Conservation (phyloP, 495 filamentous ascomycete species). For the Penicillium desertorum region DNA sequence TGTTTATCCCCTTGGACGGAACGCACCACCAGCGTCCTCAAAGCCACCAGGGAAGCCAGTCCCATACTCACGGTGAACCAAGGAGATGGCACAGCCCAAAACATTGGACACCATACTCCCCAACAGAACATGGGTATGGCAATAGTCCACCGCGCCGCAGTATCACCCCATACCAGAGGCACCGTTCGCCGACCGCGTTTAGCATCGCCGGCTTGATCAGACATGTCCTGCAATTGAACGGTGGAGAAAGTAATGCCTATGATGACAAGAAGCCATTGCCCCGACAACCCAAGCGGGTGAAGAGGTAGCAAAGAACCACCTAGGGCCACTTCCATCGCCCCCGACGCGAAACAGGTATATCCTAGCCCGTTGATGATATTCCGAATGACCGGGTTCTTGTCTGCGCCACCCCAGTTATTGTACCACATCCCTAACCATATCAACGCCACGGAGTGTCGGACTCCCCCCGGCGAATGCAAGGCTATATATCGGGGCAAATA, state of each 20-base stretch:
- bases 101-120: slow-evolving; percentile 31
- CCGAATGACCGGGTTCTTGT: slow-evolving; percentile 20
- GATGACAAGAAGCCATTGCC: slow-evolving; percentile 41
- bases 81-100: slow-evolving; percentile 21
- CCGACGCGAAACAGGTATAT: slow-evolving; percentile 30
- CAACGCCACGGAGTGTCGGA: slow-evolving; percentile 23
- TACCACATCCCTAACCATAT: slow-evolving; percentile 33
- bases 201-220: slow-evolving; percentile 42
- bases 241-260: slow-evolving; percentile 42
- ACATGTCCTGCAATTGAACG: slow-evolving; percentile 47
- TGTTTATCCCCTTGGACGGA: not conserved
- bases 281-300: not conserved
- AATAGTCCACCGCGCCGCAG: slow-evolving; percentile 34
- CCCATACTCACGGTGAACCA: not conserved
- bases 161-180: slow-evolving; percentile 42
- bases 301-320: not conserved
- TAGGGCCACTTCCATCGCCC: slow-evolving; percentile 28
- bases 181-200: slow-evolving; percentile 38
- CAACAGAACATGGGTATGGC: slow-evolving; percentile 39
- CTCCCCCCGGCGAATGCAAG: slow-evolving; percentile 17
- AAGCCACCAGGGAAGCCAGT: not conserved
- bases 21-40: not conserved
- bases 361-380: slow-evolving; percentile 36
- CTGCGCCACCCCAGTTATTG: slow-evolving; percentile 34
- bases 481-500: slow-evolving; percentile 15